phyloP scores from a whole-genome alignment of 805 yeast genomes.

The Pichia manshurica region DNA sequence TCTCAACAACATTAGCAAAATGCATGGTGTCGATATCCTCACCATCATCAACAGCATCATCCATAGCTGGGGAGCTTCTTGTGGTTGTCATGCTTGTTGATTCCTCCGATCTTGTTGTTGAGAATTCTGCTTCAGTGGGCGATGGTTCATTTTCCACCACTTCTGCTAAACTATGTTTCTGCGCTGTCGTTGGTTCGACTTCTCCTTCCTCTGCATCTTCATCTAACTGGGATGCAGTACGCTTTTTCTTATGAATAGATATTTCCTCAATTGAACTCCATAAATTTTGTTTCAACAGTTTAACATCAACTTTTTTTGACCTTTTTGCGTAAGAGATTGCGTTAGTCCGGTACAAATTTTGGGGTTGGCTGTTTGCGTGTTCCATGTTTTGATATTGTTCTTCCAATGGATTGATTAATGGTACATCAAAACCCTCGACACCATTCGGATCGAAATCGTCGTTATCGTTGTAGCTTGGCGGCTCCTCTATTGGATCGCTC shows the following conservation, averaged over 20 bases:
- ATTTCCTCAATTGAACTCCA: conserved; percentile 37
- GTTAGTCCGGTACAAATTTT: conserved; percentile 1
- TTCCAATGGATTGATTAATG: conserved; percentile 5
- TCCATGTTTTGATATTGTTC: no score
- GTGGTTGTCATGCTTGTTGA: not conserved
- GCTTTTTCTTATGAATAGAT: conserved; percentile 22
- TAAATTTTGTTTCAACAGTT: conserved; percentile 40
- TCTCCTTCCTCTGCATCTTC: conserved; percentile 14
- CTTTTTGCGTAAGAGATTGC: conserved; percentile 36
- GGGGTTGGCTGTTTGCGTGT: not conserved
- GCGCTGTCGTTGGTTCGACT: not conserved
- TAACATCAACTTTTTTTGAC: conserved; percentile 45
- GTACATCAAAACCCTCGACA: conserved; percentile 15
- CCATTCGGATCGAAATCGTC: conserved; percentile 31
- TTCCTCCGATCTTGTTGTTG: not conserved
- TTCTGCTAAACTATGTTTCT: not conserved
- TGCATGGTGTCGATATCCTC: conserved; percentile 15
- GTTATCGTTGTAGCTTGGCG: conserved; percentile 31
- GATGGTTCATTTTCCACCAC: not conserved
- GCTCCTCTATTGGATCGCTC: conserved; percentile 10
- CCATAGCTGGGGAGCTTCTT: not conserved
- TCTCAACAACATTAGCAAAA: conserved; percentile 33
- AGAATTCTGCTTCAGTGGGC: not conserved
- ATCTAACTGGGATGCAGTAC: conserved; percentile 29
- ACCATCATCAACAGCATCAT: conserved; percentile 1